Percentiles rank a stretch among this genome's conserved stretches.
Evolutionary conservation across 1,284 basidiomycete genomes (phyloP).

Genomic region (Rhodotorula sp.): DNA sequence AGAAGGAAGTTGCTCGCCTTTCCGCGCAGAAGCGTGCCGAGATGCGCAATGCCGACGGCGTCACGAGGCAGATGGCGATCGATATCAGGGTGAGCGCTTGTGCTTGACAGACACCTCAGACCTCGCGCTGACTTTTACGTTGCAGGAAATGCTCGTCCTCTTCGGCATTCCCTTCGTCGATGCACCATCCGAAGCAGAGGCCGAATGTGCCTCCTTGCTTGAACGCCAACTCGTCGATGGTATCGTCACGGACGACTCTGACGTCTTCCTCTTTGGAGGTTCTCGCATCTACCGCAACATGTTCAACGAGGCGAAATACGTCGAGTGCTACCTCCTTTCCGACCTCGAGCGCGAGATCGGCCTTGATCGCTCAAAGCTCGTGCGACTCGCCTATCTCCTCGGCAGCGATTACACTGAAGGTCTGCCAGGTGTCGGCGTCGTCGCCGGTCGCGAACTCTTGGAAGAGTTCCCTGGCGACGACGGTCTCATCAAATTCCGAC

Average conservation of each 20-base stretch:
- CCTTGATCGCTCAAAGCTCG: constrained; percentile 78
- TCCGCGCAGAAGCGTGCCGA: constrained; percentile 81
- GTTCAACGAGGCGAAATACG: constrained; percentile 98
- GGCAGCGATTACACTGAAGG: constrained; percentile 99
- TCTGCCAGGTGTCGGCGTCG: constrained; percentile 88
- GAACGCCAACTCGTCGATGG: constrained; percentile 85
- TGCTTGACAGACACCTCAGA: background rate
- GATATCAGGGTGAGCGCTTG: constrained; percentile 80
- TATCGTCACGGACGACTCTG: constrained; percentile 98
- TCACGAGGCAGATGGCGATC: constrained; percentile 88
- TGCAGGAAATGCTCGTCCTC: constrained; percentile 75
- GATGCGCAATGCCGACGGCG: constrained; percentile 89
- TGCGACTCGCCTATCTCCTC: constrained; percentile 85
- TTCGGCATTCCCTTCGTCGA: constrained; percentile 98
- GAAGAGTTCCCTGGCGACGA: constrained; percentile 83
- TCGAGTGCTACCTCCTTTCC: constrained; percentile 84
- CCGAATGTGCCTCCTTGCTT: constrained; percentile 92
- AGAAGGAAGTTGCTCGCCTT: constrained; percentile 80
- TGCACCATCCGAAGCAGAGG: constrained; percentile 98
- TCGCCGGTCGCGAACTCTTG: constrained; percentile 91
- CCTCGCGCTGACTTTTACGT: background rate
- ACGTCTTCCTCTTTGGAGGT: constrained; percentile 97
- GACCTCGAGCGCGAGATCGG: constrained; percentile 88
- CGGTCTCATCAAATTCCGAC: constrained; percentile 78
- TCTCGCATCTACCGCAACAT: constrained; percentile 95